These are phyloP conservation scores for Trifolium pratense DNA, from an alignment of 306 rosid species.

Conservation along the genomic window DNA sequence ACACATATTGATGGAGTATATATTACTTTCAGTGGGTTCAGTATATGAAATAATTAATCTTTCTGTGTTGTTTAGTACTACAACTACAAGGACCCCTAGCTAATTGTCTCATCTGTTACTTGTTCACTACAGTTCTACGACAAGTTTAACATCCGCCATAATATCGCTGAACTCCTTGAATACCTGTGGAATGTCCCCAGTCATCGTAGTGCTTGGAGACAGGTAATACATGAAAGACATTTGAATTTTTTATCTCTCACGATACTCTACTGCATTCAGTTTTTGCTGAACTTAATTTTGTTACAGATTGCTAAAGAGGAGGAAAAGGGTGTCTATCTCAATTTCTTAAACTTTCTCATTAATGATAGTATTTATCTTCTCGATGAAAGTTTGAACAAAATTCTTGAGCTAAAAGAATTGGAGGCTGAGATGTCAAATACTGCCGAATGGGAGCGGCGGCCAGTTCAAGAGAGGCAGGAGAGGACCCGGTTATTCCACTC, in stretches of 20 bases:
- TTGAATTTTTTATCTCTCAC: neutral
- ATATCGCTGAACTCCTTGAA: conserved; percentile 97
- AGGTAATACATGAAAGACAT: conserved; percentile 54
- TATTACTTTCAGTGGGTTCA: conserved; percentile 9
- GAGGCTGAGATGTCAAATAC: conserved; percentile 99
- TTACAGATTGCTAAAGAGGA: conserved; percentile 98
- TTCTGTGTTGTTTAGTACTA: conserved; percentile 35
- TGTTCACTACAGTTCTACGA: conserved; percentile 82
- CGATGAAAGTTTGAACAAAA: conserved; percentile 96
- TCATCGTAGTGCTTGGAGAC: conserved; percentile 98
- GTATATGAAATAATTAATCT: conserved; percentile 30
- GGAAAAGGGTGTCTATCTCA: conserved; percentile 96
- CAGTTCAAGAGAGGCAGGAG: conserved; percentile 98
- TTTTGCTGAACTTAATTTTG: conserved; percentile 29
- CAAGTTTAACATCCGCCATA: conserved; percentile 97
- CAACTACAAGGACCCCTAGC: conserved; percentile 10
- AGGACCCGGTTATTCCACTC: conserved; percentile 92
- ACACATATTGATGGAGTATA: neutral
- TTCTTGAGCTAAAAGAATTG: conserved; percentile 93
- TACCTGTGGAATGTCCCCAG: conserved; percentile 99
- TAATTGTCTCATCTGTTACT: conserved; percentile 46
- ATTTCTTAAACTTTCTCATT: conserved; percentile 92
- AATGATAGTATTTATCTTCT: conserved; percentile 98
- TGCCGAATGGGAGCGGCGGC: conserved; percentile 86
- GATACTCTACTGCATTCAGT: conserved; percentile 26